These are phyloP conservation scores for Rhynchosporium agropyri DNA, from an alignment of 2,329 filamentous ascomycete genomes.

Conservation along the genomic window DNA sequence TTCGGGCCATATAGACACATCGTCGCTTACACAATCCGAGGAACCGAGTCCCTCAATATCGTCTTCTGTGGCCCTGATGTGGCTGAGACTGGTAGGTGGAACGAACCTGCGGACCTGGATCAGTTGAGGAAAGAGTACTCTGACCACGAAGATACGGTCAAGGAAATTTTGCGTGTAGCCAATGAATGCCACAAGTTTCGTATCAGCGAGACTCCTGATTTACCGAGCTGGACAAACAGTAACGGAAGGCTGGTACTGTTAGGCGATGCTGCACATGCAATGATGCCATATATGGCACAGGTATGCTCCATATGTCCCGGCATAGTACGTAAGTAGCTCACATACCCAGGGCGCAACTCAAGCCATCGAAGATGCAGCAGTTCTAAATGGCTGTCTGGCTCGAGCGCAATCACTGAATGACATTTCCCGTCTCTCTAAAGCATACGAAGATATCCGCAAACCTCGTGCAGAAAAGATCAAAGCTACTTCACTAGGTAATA, in stretches of 20 bases:
- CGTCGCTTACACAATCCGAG: constrained; percentile 18
- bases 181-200: constrained; percentile 12
- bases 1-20: constrained; percentile 17
- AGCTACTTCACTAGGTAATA: constrained; percentile 12
- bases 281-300: constrained; percentile 21
- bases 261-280: constrained; percentile 20
- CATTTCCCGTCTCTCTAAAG: constrained; percentile 1
- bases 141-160: constrained; percentile 7
- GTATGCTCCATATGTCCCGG: not conserved
- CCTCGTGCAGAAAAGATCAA: constrained; percentile 17
- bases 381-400: not conserved
- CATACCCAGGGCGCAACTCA: constrained; percentile 5
- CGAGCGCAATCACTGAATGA: constrained; percentile 1
- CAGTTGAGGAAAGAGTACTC: constrained; percentile 15
- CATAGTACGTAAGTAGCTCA: not conserved
- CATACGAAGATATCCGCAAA: constrained; percentile 19
- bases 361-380: constrained; percentile 16
- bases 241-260: constrained; percentile 12
- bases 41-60: constrained; percentile 6
- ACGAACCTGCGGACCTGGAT: constrained; percentile 9
- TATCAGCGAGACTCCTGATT: constrained; percentile 12
- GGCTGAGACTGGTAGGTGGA: constrained; percentile 3
- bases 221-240: constrained; percentile 13
- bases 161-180: constrained; percentile 2
- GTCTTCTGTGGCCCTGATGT: constrained; percentile 3